Base-by-base conservation (phyloP, 139 green algal species). In the Coelastrella sp. region DNA sequence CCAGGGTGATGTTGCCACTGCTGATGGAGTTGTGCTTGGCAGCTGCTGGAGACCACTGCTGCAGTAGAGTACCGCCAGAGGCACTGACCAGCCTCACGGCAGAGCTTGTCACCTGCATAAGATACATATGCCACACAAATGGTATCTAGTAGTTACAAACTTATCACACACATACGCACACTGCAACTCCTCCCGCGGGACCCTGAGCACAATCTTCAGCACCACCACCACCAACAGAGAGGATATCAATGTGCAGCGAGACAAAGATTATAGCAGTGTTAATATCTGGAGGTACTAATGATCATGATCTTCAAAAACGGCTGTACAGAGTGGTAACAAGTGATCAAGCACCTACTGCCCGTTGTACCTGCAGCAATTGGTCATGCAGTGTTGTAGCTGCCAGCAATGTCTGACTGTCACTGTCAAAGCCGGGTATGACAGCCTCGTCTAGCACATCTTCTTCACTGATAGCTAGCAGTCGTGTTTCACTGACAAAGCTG, bases 401-500 rank as follows among this genome's bases (percentile, higher is more conserved):
- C 50, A 89, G 94, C 63, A 99, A 88, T 30, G 96, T 98, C 89
- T 98, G 94, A 0, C 87, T 84, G 11, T 91, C 43, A 4, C 74
- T 68, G 60, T 98, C 91, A 81, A 99, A 98, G 41, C 97, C 97
- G 4, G 77, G 8, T 0, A 99, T 74, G 77, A 92, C 90, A 5
- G 88, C 94, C 89, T 98, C 96, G 17, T 95, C 94, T 45, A 98
- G 89, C 88, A 96, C 95, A 68, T 96, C 91, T 2, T 96, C 94
- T 32, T 88, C 82, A 78, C 96, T 96, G 32, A 99, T 95, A 37
- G 94, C 95, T 51, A 98, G 90, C 32, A 96, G 50, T 1, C 93
- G 91, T 19, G 96, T 98, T 80, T 98, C 94, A 4, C 93, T 92
- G 11, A 98, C 91, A 82, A 99, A 99, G 5, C 96, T 93, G 3